These are phyloP conservation scores for Aspergillus fischeri DNA, from an alignment of 2,329 filamentous ascomycete genomes.

Conservation along the genomic window DNA sequence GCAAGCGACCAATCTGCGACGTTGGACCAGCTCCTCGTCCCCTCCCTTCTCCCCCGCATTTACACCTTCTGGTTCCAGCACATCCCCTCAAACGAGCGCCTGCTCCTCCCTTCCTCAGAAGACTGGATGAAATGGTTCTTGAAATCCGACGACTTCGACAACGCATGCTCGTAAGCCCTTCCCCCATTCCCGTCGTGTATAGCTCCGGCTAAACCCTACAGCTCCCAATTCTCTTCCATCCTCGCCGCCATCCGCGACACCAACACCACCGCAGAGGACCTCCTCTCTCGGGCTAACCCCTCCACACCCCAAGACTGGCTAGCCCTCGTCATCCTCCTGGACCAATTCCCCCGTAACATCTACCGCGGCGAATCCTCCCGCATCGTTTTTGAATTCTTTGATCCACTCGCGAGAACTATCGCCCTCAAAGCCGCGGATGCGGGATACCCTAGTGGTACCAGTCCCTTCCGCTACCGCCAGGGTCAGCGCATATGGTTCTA, in stretches of 20 bases:
- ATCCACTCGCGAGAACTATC: conserved; percentile 51
- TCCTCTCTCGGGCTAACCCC: neutral
- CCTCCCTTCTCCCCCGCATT: neutral
- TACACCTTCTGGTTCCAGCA: conserved; percentile 8
- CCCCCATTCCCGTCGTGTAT: neutral
- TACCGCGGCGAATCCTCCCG: conserved; percentile 49
- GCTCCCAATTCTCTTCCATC: conserved; percentile 1
- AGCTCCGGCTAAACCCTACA: neutral
- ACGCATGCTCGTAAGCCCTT: conserved; percentile 3
- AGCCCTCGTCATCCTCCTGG: conserved; percentile 54
- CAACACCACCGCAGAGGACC: neutral
- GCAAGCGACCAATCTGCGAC: neutral
- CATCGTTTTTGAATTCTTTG: conserved; percentile 53
- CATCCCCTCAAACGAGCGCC: neutral
- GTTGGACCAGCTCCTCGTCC: neutral
- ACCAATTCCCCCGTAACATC: conserved; percentile 61
- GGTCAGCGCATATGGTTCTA: conserved; percentile 54
- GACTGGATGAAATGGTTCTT: conserved; percentile 4
- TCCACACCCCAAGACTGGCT: conserved; percentile 30
- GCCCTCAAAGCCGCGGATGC: conserved; percentile 32
- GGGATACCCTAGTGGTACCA: conserved; percentile 25
- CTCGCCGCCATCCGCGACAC: neutral
- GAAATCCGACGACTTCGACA: conserved; percentile 1
- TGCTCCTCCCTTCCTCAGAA: neutral
- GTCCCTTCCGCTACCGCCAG: conserved; percentile 32